Evolutionary conservation across 148 eudicot genomes (phyloP), one percentile per base, ranked within the genome.

Genomic region (Rhododendron vialii): DNA sequence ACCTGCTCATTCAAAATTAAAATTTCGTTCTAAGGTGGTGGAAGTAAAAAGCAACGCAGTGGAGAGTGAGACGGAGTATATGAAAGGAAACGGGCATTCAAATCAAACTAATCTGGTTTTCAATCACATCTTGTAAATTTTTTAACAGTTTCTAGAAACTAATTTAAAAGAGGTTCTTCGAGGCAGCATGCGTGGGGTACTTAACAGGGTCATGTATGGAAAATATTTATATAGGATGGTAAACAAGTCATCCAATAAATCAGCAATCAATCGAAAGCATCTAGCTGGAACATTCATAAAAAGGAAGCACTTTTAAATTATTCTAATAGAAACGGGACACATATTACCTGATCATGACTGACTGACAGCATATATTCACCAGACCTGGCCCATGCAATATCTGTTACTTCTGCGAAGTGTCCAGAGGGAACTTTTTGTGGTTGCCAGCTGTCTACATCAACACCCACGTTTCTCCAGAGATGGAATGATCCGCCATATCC

Each of bases 401-500:
- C 98, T 24, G 98, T 90, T 41, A 96, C 99, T 77, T 89, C 84
- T 33, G 94, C 93, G 90, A 90, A 92, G 84, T 96, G 98, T 26
- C 98, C 99, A 88, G 98, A 96, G 82, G 99, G 98, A 85, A 94
- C 99, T 84, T 90, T 94, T 76, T 95, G 99, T 12, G 99, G 99
- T 85, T 92, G 92, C 99, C 99, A 96, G 86, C 94, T 92, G 75
- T 88, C 95, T 87, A 86, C 85, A 79, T 90, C 92, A 73, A 89
- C 85, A 85, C 98, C 98, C 69, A 95, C 90, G 86, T 95, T 91
- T 91, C 85, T 96, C 99, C 99, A 96, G 22, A 94, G 91, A 92
- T 96, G 98, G 78, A 96, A 95, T 85, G 98, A 95, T 86, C 99
- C 99, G 87, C 99, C 99, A 91, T 96, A 95, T n/a, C 98, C 99